Base-by-base conservation (phyloP, 2,329 filamentous ascomycete species). In the Xylariaceae sp. region DNA sequence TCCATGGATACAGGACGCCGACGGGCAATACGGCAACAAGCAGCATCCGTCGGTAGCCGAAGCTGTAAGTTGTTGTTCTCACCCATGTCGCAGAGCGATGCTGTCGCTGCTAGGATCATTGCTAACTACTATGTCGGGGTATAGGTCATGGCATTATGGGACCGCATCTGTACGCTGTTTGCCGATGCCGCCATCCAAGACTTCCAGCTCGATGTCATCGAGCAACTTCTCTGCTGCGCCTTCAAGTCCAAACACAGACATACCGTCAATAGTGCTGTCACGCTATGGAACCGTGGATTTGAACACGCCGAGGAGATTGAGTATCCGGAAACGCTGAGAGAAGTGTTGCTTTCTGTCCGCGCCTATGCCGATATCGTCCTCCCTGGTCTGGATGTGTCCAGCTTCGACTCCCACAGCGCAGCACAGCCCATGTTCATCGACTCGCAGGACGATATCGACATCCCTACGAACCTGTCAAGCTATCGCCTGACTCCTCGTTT, bases 221-320 rank as follows among this genome's bases (percentile, higher is more conserved):
- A 86, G 58, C 66, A 70, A 2, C 64, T 86, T 5, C 64, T 86
- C 14, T 78, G 75, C 40, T 76, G 79, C 11, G 80, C 77, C 1
- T 86, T 79, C 69, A 78, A 68, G 57, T 86, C 73, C 72, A 86
- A 73, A 67, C 87, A 78, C 63, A 71, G 64, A 51, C 72, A 67
- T 54, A 79, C 74, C 60, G 88, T 73, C 56, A 83, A 69, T 67
- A 75, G 64, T 63, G 71, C 77, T 16, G 69, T 74, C 36, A 71
- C 72, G 19, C 61, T 75, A 55, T 97, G 90, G 90, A 92, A 91
- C 59, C 66, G 70, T 0, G 79, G 85, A 0, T 90, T 90, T 63
- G 84, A 84, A 17, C 72, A 79, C 14, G 77, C 81, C 38, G 74
- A 81, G 3, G 71, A 72, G 5, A 64, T 90, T 1, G 71, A 81